A percentile compares a stretch with the other conserved stretches of the same genome.
phyloP scores from a whole-genome alignment of 768 basidiomycete species.

The Pleurotus cornucopiae region DNA sequence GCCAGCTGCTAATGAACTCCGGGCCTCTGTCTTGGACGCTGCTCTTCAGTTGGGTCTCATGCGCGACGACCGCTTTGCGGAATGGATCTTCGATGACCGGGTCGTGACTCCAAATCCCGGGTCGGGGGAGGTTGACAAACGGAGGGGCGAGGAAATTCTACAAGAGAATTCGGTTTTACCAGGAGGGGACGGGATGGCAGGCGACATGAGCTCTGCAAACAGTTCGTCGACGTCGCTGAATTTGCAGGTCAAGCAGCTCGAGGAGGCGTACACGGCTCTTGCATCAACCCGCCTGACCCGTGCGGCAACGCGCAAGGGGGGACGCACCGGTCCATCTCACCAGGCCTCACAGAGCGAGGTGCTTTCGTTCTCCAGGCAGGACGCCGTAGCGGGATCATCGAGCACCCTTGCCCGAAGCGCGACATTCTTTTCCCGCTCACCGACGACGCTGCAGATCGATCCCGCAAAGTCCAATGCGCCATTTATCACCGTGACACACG shows the following conservation, averaged over 20 bases:
- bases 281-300: slow-evolving; percentile 1
- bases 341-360: slow-evolving; percentile 5
- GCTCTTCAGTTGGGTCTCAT: slow-evolving; percentile 28
- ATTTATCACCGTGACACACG: slow-evolving; percentile 4
- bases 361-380: neutral
- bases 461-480: slow-evolving; percentile 3
- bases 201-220: neutral
- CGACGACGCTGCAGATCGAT: neutral
- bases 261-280: slow-evolving; percentile 4
- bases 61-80: slow-evolving; percentile 24
- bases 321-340: slow-evolving; percentile 2
- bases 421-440: slow-evolving; percentile 3
- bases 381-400: slow-evolving; percentile 2
- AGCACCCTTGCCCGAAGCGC: slow-evolving; percentile 6
- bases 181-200: neutral
- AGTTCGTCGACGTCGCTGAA: slow-evolving; percentile 5
- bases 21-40: slow-evolving; percentile 28
- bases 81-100: slow-evolving; percentile 28
- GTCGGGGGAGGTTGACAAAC: neutral
- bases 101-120: neutral
- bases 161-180: neutral
- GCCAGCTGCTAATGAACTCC: slow-evolving; percentile 19
- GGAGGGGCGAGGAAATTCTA: neutral
- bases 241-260: neutral
- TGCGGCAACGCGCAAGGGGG: neutral